phyloP scores from a whole-genome alignment of 345 rosid species.

The Pugionium dolabratum region DNA sequence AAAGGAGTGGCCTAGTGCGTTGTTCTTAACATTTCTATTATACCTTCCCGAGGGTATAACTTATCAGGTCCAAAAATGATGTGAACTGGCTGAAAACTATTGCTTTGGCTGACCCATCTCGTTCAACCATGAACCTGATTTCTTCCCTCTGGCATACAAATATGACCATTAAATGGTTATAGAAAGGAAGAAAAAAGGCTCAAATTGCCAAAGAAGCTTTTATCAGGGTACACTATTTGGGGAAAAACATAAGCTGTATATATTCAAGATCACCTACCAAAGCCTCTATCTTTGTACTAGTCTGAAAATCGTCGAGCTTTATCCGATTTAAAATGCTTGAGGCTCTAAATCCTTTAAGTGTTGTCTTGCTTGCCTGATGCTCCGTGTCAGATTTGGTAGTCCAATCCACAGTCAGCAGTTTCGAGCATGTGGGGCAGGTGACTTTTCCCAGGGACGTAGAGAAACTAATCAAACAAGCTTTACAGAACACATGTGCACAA shows the following conservation, averaged over 20 bases:
- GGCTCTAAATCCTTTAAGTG: slow-evolving; percentile 71
- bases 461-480: slow-evolving; percentile 77
- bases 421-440: slow-evolving; percentile 82
- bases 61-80: slow-evolving; percentile 87
- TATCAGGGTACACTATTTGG: neutral
- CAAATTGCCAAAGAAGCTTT: slow-evolving; percentile 4
- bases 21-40: neutral
- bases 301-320: slow-evolving; percentile 75
- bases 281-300: slow-evolving; percentile 99
- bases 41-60: slow-evolving; percentile 84
- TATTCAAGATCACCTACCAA: slow-evolving; percentile 56
- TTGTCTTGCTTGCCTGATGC: slow-evolving; percentile 55
- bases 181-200: slow-evolving; percentile 4
- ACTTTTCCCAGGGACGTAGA: slow-evolving; percentile 65
- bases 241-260: slow-evolving; percentile 13
- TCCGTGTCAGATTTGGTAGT: slow-evolving; percentile 51
- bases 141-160: slow-evolving; percentile 76
- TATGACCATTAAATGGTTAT: slow-evolving; percentile 20
- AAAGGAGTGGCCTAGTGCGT: neutral
- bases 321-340: slow-evolving; percentile 88
- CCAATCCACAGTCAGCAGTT: slow-evolving; percentile 74
- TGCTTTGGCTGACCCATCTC: slow-evolving; percentile 97
- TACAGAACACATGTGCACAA: slow-evolving; percentile 85
- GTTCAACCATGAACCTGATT: slow-evolving; percentile 87
- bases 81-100: slow-evolving; percentile 99